Percentiles rank a stretch among this genome's conserved stretches.
Conservation (phyloP, 2,329 filamentous ascomycete species). For the Ascomycota sp. region DNA sequence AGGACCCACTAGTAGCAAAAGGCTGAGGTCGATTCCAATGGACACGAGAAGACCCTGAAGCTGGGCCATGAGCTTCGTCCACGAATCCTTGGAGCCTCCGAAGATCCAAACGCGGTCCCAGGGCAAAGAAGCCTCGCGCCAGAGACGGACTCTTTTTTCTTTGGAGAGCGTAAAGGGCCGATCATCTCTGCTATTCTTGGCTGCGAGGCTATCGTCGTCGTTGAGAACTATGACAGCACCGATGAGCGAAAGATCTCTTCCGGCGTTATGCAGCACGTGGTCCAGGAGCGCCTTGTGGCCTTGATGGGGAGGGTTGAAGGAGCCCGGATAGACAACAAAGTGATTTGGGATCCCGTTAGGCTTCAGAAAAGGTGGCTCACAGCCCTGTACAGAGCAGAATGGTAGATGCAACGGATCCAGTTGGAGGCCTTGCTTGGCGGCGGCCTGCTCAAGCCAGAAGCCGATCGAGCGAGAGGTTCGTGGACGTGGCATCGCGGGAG, state of each 20-base stretch:
- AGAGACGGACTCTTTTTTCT: slow-evolving; percentile 8
- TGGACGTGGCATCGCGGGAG: too few relatives aligned
- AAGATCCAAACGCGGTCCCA: slow-evolving; percentile 9
- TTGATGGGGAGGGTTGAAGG: slow-evolving; percentile 17
- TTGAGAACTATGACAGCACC: slow-evolving; percentile 12
- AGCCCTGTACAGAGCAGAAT: too few relatives aligned
- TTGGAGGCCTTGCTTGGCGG: neutral
- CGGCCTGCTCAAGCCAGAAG: neutral
- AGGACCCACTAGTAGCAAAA: slow-evolving; percentile 7
- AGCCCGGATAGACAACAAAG: slow-evolving; percentile 15
- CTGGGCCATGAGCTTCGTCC: slow-evolving; percentile 3
- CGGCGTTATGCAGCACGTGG: slow-evolving; percentile 9
- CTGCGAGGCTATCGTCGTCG: slow-evolving; percentile 6
- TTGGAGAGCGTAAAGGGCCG: slow-evolving; percentile 4
- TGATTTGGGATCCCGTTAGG: slow-evolving; percentile 3
- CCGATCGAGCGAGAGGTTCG: neutral
- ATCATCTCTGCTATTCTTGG: slow-evolving; percentile 5
- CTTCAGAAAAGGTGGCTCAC: neutral
- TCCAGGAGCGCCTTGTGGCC: slow-evolving; percentile 13
- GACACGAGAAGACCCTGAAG: slow-evolving; percentile 2
- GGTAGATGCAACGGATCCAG: neutral
- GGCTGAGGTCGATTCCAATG: slow-evolving; percentile 5
- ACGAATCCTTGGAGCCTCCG: slow-evolving; percentile 4
- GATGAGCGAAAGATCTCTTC: slow-evolving; percentile 9
- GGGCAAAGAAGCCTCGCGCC: slow-evolving; percentile 4